Evolutionary conservation across 148 eudicot species (phyloP).

Genomic region (Diospyros kaki): DNA sequence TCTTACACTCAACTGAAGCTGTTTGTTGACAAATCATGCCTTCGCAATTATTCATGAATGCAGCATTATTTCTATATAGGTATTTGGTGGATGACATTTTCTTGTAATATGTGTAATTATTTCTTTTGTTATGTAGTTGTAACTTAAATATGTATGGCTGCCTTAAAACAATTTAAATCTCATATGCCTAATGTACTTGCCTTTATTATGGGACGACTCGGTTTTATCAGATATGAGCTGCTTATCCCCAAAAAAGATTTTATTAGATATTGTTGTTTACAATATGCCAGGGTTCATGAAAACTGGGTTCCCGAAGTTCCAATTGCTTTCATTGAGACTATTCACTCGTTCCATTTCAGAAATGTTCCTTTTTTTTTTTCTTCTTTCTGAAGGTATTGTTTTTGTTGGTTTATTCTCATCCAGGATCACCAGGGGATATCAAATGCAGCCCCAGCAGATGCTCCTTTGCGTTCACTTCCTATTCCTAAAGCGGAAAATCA

Average conservation of each 20-base stretch:
- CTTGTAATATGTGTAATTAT: no score
- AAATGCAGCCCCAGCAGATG: conserved; percentile 83
- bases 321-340: not conserved
- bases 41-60: not conserved
- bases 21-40: no score
- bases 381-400: not conserved
- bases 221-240: not conserved
- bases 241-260: not conserved
- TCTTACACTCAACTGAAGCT: no score
- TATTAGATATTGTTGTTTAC: no score
- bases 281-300: not conserved
- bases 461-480: conserved; percentile 61
- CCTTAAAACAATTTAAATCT: not conserved
- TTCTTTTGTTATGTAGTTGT: no score
- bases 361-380: not conserved
- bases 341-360: conserved; percentile 6
- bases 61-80: not conserved
- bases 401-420: conserved; percentile 14
- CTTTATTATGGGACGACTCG: not conserved
- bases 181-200: not conserved
- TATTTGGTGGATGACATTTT: no score
- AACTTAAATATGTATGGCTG: not conserved
- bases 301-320: not conserved
- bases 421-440: conserved; percentile 96
- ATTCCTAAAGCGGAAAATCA: conserved; percentile 31